Percentiles rank a stretch among this genome's conserved stretches.
These are phyloP conservation scores for Anisogramma anomala DNA, from an alignment of 2,329 filamentous ascomycete species.

Conservation along the genomic window DNA sequence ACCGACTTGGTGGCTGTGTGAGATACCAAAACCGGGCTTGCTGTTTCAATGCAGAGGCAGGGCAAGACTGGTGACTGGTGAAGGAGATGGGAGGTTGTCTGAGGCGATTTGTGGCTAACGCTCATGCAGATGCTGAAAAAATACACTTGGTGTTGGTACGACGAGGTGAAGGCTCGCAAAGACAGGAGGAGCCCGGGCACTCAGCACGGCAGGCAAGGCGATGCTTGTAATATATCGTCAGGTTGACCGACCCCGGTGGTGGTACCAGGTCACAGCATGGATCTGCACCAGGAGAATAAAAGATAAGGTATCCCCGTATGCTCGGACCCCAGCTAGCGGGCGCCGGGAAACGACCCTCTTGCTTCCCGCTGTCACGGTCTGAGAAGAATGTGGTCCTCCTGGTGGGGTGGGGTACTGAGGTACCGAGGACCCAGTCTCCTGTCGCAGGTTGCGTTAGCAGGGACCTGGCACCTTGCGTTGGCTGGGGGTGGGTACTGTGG, in stretches of 20 bases:
- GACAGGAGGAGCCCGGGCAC: too few relatives aligned
- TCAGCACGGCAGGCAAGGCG: neutral
- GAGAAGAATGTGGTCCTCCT: neutral
- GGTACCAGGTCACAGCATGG: too few relatives aligned
- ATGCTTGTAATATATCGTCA: conserved; percentile 2
- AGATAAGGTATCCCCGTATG: conserved; percentile 13
- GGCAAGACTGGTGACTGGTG: neutral
- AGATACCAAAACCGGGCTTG: neutral
- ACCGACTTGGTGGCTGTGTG: neutral
- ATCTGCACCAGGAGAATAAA: conserved; percentile 1
- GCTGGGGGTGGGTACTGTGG: conserved; percentile 1
- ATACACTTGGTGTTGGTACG: too few relatives aligned
- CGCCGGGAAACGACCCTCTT: conserved; percentile 8
- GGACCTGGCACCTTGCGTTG: conserved; percentile 2
- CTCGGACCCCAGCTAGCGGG: conserved; percentile 1
- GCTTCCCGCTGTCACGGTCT: conserved; percentile 8
- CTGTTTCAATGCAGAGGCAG: neutral
- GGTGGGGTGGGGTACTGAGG: too few relatives aligned
- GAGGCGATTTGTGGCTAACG: too few relatives aligned
- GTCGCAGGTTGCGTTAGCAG: conserved; percentile 10
- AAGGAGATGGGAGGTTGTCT: too few relatives aligned
- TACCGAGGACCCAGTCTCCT: too few relatives aligned
- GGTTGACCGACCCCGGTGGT: too few relatives aligned
- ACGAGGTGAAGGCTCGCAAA: too few relatives aligned
- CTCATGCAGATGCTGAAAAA: too few relatives aligned